Conservation (phyloP, 2,329 filamentous ascomycete genomes). For the Eutypella sp. region DNA sequence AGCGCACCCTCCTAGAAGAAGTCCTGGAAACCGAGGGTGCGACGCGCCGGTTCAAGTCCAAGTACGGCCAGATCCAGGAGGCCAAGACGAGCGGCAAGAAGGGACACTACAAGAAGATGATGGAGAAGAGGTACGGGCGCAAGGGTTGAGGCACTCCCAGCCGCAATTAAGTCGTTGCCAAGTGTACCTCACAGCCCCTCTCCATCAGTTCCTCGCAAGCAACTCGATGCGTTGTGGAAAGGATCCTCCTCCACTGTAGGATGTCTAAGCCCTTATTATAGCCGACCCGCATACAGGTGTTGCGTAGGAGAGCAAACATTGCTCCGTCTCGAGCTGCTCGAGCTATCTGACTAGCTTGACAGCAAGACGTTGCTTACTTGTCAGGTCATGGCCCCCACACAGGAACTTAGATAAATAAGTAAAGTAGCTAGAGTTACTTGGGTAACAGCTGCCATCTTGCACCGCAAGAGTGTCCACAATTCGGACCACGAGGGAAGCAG, state of each 20-base stretch:
- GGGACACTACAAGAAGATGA: constrained; percentile 77
- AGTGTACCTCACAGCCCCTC: neutral
- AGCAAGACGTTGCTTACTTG: neutral
- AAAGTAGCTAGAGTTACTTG: too few relatives aligned
- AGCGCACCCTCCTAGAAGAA: constrained; percentile 82
- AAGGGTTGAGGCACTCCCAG: constrained; percentile 18
- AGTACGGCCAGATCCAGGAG: constrained; percentile 80
- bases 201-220: neutral
- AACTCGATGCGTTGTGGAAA: neutral
- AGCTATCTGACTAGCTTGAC: neutral
- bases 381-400: neutral
- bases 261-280: neutral
- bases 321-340: neutral
- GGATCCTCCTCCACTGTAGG: neutral
- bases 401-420: neutral
- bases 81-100: constrained; percentile 86
- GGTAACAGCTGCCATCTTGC: neutral
- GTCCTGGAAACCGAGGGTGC: constrained; percentile 64
- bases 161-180: constrained; percentile 31
- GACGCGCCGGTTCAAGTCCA: constrained; percentile 72
- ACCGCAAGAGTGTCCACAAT: too few relatives aligned
- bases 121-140: constrained; percentile 34
- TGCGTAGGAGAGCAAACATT: neutral
- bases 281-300: neutral
- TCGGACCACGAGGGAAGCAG: too few relatives aligned